Percentiles rank a stretch among this genome's conserved stretches.
These are phyloP conservation scores for Gleditsia sinensis DNA, from an alignment of 306 rosid species.

Conservation along the genomic window DNA sequence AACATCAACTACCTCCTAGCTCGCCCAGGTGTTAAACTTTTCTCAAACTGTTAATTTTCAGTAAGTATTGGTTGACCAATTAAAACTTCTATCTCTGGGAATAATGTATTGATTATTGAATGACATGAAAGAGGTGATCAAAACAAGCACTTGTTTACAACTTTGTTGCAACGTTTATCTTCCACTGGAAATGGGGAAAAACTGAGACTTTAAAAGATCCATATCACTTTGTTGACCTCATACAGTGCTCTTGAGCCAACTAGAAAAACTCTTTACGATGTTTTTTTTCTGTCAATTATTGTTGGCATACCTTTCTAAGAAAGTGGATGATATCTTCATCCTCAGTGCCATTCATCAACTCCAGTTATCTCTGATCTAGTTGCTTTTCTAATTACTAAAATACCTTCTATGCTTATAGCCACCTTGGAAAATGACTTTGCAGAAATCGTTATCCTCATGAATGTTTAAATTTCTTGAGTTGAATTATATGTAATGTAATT, in stretches of 20 bases:
- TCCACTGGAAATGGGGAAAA: not conserved
- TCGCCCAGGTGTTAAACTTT: not conserved
- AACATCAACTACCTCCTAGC: not conserved
- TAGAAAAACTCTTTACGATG: not conserved
- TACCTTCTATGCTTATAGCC: no score
- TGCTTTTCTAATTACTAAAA: not conserved
- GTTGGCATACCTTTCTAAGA: not conserved
- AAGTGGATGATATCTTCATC: not conserved
- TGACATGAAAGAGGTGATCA: not conserved
- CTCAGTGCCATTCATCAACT: not conserved
- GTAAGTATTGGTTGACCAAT: not conserved
- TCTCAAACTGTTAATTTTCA: not conserved
- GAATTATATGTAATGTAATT: no score
- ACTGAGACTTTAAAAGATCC: not conserved
- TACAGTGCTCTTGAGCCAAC: not conserved
- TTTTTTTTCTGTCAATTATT: not conserved
- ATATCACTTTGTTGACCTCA: not conserved
- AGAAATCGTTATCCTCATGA: no score
- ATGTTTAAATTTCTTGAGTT: no score
- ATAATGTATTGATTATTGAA: not conserved
- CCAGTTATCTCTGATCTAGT: not conserved
- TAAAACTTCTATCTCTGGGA: not conserved
- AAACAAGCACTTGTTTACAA: not conserved
- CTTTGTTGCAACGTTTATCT: not conserved
- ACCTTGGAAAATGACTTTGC: no score